Percentiles rank a stretch among this genome's conserved stretches.
Evolutionary conservation across 257 asterid species (phyloP).

Genomic region (Lithospermum erythrorhizon): DNA sequence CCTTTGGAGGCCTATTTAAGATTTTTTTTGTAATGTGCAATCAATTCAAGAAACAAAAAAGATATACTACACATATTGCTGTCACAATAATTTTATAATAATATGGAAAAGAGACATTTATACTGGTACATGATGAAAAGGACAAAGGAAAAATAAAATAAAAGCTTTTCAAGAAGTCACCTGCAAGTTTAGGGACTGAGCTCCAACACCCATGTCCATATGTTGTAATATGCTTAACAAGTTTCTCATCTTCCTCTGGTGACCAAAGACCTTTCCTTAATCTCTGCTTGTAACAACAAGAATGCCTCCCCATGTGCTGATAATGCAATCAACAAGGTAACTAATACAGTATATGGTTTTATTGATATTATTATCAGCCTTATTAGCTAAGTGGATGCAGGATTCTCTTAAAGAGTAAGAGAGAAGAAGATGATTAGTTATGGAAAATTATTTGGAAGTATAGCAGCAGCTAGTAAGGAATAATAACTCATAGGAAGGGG

Average conservation of each 20-base stretch:
- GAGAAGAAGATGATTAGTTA: slow-evolving; percentile 8
- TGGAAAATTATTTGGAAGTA: slow-evolving; percentile 32
- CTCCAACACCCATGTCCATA: slow-evolving; percentile 98
- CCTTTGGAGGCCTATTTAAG: slow-evolving; percentile 46
- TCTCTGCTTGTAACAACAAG: slow-evolving; percentile 86
- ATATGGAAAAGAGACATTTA: background rate
- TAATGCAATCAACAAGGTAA: slow-evolving; percentile 20
- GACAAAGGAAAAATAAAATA: background rate
- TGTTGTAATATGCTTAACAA: slow-evolving; percentile 60
- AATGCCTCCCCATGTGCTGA: slow-evolving; percentile 73
- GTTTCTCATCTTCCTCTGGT: slow-evolving; percentile 97
- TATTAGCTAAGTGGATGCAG: background rate
- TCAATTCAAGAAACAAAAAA: background rate
- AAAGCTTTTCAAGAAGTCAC: slow-evolving; percentile 13
- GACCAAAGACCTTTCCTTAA: slow-evolving; percentile 95
- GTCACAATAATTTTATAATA: background rate
- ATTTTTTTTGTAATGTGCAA: background rate
- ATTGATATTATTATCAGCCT: background rate
- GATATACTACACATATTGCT: background rate
- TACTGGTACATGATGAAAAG: background rate
- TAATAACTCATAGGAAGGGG: slow-evolving; percentile 20
- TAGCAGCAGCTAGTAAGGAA: slow-evolving; percentile 20
- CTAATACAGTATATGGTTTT: background rate
- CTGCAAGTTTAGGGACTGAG: slow-evolving; percentile 91
- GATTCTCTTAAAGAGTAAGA: slow-evolving; percentile 5